Evolutionary conservation across 202 grass and related monocot species (phyloP).

Genomic region (Setaria viridis): DNA sequence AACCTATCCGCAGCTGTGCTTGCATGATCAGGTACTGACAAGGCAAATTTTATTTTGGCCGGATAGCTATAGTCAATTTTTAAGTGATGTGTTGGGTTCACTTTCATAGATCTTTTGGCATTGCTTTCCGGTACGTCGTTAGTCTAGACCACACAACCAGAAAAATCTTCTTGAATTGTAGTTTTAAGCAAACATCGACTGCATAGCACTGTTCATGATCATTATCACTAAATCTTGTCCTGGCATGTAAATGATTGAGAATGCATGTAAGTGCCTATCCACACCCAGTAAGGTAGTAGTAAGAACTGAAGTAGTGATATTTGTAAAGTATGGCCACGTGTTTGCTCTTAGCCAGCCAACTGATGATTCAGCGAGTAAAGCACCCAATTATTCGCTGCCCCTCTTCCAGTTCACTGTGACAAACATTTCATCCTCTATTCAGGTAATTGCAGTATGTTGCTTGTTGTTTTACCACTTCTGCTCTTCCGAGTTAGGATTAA

Average conservation of each 20-base stretch:
- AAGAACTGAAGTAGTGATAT: background rate
- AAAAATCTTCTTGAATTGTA: constrained; percentile 16
- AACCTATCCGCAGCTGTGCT: background rate
- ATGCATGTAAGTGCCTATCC: background rate
- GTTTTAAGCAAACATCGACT: background rate
- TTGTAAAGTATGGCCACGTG: background rate
- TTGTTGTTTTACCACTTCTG: background rate
- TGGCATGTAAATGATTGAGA: background rate
- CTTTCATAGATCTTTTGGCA: background rate
- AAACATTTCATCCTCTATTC: background rate
- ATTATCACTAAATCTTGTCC: background rate
- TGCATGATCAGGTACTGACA: background rate
- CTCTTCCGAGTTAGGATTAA: background rate
- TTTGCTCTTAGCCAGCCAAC: background rate
- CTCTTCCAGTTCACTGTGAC: background rate
- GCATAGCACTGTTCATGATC: background rate
- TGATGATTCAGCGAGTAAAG: background rate
- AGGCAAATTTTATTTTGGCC: constrained; percentile 4
- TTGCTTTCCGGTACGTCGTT: constrained; percentile 16
- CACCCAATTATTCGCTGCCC: background rate
- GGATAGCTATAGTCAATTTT: background rate
- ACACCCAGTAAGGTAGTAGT: background rate
- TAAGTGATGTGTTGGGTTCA: background rate
- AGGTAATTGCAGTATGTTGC: background rate
- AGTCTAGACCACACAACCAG: background rate